phyloP scores from a whole-genome alignment of 768 basidiomycete species.

The Stropharia rugosoannulata region DNA sequence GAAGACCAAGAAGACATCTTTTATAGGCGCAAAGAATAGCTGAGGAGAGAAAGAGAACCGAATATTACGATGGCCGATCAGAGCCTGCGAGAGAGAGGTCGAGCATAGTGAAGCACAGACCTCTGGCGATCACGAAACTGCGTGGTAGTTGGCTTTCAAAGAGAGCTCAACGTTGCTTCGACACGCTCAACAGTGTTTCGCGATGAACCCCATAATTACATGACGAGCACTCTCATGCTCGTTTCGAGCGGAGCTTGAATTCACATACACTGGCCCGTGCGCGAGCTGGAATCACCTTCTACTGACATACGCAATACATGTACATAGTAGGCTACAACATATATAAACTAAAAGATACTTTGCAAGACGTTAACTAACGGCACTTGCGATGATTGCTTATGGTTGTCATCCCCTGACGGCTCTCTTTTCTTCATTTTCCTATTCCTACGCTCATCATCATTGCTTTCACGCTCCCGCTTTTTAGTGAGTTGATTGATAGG shows the following conservation, averaged over 20 bases:
- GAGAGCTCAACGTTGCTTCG: slow-evolving; percentile 41
- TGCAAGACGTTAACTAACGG: slow-evolving; percentile 43
- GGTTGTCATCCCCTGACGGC: neutral
- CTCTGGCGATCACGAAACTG: slow-evolving; percentile 70
- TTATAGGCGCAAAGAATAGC: slow-evolving; percentile 50
- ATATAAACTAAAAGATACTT: slow-evolving; percentile 45
- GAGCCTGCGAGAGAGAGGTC: slow-evolving; percentile 74
- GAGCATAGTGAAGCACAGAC: slow-evolving; percentile 94
- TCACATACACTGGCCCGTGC: slow-evolving; percentile 33
- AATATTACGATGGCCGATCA: slow-evolving; percentile 62
- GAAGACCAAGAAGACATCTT: slow-evolving; percentile 78
- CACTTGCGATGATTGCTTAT: neutral
- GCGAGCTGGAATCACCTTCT: neutral
- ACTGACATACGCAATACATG: neutral
- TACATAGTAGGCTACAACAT: neutral
- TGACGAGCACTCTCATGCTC: slow-evolving; percentile 16
- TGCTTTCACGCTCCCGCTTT: slow-evolving; percentile 22
- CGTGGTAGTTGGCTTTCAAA: slow-evolving; percentile 41
- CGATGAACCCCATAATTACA: slow-evolving; percentile 46
- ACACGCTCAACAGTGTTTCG: slow-evolving; percentile 55
- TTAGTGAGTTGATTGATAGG: slow-evolving; percentile 30
- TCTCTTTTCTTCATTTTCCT: slow-evolving; percentile 24
- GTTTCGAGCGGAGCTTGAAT: slow-evolving; percentile 44
- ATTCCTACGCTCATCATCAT: slow-evolving; percentile 23
- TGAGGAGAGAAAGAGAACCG: slow-evolving; percentile 57